Evolutionary conservation across 2,329 filamentous ascomycete genomes (phyloP), one percentile per base, ranked within the genome.

Genomic region (Fusarium goolgardi): DNA sequence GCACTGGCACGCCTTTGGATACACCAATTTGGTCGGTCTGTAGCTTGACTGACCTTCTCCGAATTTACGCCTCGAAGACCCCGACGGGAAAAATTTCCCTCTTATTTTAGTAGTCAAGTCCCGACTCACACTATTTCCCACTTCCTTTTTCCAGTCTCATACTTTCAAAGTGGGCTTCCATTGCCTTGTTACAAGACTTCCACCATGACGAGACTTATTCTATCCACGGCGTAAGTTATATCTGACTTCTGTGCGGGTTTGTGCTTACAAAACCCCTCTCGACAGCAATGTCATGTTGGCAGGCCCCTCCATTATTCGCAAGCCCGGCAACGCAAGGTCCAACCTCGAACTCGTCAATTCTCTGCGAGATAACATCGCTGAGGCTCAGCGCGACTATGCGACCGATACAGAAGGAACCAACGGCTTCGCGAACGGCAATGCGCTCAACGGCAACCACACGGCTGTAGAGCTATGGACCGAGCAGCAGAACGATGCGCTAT

Each of bases 331-430:
- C 37, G 90, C 90, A 76, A 93, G 94, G 77, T 97, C 95, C 55
- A 98, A 98, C 78, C 90, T 94, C 73, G 96, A 99, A 80, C 88
- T 99, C 72, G 91, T 94, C 69, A 94, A 93, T 75, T 93, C 94
- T 5, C 87, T 99, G 20, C 91, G 92, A 73, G 88, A 90, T 75
- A 97, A 95, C 80, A 93, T 98, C 78, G 78, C 88, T 54, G 88
- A 90, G 31, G 90, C 91, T 39, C 91, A 93, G 77, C 83, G 90
- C 75, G 87, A 89, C 71, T 87, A 87, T 68, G 76, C 77, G 57
- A 70, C 71, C 13, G 63, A 75, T 49, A 61, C 72, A 29, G 63
- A 77, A 35, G 58, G 35, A 27, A 69, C 69, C 31, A 78, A 81
- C 73, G 67, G 76, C 69, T 78, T 78, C 69, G 67, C 62, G 65